These are phyloP conservation scores for Erodium trifolium DNA, from an alignment of 441 rosid genomes.

Conservation along the genomic window DNA sequence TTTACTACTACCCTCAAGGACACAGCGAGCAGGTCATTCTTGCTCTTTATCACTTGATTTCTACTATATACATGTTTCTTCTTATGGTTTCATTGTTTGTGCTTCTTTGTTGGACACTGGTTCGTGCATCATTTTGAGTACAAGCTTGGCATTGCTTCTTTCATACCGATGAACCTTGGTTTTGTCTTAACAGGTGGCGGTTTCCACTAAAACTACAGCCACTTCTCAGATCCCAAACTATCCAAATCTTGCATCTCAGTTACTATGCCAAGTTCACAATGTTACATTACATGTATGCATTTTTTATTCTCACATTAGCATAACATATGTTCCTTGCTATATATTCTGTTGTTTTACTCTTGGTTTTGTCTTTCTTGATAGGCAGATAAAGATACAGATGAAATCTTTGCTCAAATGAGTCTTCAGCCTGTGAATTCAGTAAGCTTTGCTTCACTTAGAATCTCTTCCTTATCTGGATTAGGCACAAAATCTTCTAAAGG, in stretches of 20 bases:
- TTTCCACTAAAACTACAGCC: slow-evolving; percentile 70
- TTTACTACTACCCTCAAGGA: slow-evolving; percentile 70
- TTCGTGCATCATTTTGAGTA: not conserved
- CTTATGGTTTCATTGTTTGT: too few species aligned
- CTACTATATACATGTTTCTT: too few species aligned
- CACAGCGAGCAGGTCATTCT: slow-evolving; percentile 49
- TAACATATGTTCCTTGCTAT: too few species aligned
- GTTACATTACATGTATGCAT: slow-evolving; percentile 68
- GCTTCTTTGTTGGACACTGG: too few species aligned
- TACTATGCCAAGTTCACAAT: slow-evolving; percentile 71
- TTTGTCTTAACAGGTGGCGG: slow-evolving; percentile 61
- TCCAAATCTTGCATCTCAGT: slow-evolving; percentile 80
- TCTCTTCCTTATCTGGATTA: not conserved
- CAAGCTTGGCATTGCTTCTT: not conserved
- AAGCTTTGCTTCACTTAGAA: not conserved
- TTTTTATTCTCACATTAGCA: not conserved
- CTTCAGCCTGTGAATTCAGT: slow-evolving; percentile 61
- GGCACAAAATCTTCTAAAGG: too few species aligned
- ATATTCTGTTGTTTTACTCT: not conserved
- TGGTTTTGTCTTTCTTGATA: slow-evolving; percentile 15
- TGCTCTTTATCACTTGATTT: not conserved
- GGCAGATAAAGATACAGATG: slow-evolving; percentile 97
- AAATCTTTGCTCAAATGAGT: slow-evolving; percentile 95
- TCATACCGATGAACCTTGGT: not conserved
- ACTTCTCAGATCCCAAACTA: slow-evolving; percentile 65